A percentile compares a stretch with the other conserved stretches of the same genome.
Evolutionary conservation across 2,329 filamentous ascomycete species (phyloP).

Genomic region (Bipolaris sorokiniana): DNA sequence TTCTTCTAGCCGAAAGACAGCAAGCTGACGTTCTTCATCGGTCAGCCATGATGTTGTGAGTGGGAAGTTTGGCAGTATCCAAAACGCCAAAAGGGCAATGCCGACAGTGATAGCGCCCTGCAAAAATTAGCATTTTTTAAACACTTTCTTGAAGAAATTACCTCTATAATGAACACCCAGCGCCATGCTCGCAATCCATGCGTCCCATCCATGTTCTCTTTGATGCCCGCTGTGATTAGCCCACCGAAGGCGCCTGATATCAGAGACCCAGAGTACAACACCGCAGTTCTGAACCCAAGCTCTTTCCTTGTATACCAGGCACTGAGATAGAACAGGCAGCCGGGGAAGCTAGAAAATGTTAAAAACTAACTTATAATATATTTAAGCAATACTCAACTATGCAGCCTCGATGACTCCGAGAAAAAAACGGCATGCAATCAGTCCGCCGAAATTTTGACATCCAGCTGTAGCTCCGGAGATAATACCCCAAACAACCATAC

Average conservation of each 20-base stretch:
- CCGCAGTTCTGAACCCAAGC: constrained; percentile 67
- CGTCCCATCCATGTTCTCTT: constrained; percentile 65
- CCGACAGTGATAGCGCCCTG: constrained; percentile 68
- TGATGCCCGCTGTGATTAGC: constrained; percentile 65
- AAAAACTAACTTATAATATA: no score
- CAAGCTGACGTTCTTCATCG: constrained; percentile 49
- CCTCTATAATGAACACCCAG: constrained; percentile 71
- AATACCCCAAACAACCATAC: constrained; percentile 52
- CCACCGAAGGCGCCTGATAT: constrained; percentile 76
- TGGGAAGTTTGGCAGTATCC: constrained; percentile 72
- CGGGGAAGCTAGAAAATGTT: constrained; percentile 49
- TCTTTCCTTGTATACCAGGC: constrained; percentile 75
- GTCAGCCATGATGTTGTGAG: constrained; percentile 52
- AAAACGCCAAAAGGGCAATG: constrained; percentile 63
- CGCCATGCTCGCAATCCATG: constrained; percentile 67
- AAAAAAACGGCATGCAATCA: constrained; percentile 60
- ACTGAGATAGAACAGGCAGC: constrained; percentile 67
- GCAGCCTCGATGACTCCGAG: constrained; percentile 61
- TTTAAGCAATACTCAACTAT: constrained; percentile 29
- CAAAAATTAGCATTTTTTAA: not conserved
- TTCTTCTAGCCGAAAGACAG: constrained; percentile 46
- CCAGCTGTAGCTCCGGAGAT: constrained; percentile 49
- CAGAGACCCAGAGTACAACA: constrained; percentile 71
- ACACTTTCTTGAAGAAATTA: not conserved
- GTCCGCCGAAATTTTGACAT: constrained; percentile 53